Base-by-base conservation (phyloP, 2,329 filamentous ascomycete species). In the Shiraia bambusicola region DNA sequence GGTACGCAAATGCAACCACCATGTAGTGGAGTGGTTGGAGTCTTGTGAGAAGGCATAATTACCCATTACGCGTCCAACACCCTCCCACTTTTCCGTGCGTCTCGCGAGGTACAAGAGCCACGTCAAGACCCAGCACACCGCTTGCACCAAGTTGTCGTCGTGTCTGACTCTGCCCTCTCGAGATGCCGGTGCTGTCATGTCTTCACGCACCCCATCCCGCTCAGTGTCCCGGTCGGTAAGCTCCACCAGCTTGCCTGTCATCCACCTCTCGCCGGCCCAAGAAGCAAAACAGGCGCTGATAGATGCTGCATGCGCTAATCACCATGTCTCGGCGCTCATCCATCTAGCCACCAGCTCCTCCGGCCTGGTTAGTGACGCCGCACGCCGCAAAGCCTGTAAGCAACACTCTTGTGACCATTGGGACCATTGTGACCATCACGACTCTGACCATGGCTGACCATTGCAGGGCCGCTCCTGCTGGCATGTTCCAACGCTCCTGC, bases 371-470 rank as follows among this genome's bases (percentile, higher is more conserved):
- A 68, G 70, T 51, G 76, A 78, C 53, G 58, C 65, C 27, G 68
- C 93, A 49, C 84, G 91, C 53, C 79, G 80, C 60, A 72, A 75
- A 67, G 89, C 88, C 54, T 96, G 92, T 94, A 80, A 70, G 87
- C 53, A n/a, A n/a, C n/a, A n/a, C n/a, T n/a, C n/a, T n/a, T n/a
- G n/a, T n/a, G n/a, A n/a, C n/a, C n/a, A n/a, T n/a, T n/a, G n/a
- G n/a, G n/a, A n/a, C n/a, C n/a, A n/a, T n/a, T n/a, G n/a, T n/a
- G n/a, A n/a, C n/a, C n/a, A n/a, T n/a, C n/a, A n/a, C n/a, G n/a
- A n/a, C n/a, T n/a, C n/a, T n/a, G 14, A n/a, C 45, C 26, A 34
- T 34, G 28, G 28, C 54, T 63, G 41, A 59, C 50, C 15, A 27
- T 19, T 16, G 22, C 36, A 87, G 84, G 84, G 85, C 83, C 83